Percentiles rank a stretch among this genome's conserved stretches.
These are phyloP conservation scores for Penicillium pulvis DNA, from an alignment of 495 filamentous ascomycete species.

Conservation along the genomic window DNA sequence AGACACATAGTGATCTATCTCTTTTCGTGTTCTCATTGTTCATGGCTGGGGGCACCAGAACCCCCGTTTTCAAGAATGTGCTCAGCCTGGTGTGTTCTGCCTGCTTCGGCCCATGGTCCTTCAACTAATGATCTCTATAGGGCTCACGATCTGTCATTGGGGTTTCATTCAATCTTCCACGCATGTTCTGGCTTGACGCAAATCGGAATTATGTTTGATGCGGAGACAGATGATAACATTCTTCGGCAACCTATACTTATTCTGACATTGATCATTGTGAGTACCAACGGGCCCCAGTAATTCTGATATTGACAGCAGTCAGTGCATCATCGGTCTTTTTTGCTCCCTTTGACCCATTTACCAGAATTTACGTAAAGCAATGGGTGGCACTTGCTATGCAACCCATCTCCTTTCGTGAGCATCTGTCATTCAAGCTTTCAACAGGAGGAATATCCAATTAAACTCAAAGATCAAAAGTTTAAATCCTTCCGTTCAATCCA, in stretches of 20 bases:
- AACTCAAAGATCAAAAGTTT: too few relatives aligned
- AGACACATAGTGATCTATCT: conserved; percentile 44
- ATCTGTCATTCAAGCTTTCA: background rate
- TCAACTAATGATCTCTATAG: conserved; percentile 12
- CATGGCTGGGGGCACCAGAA: conserved; percentile 56
- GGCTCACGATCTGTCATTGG: conserved; percentile 31
- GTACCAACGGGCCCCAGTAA: conserved; percentile 4
- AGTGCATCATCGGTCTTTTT: conserved; percentile 35
- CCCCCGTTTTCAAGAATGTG: conserved; percentile 66
- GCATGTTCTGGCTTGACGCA: conserved; percentile 37
- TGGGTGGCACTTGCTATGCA: conserved; percentile 34
- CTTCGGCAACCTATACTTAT: conserved; percentile 25
- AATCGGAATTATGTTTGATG: conserved; percentile 26
- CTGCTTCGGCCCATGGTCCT: background rate
- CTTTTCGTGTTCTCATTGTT: conserved; percentile 63
- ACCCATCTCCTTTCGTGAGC: conserved; percentile 28
- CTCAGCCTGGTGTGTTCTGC: conserved; percentile 39
- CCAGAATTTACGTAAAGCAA: conserved; percentile 18
- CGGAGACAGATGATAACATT: conserved; percentile 27
- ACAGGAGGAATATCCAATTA: too few relatives aligned
- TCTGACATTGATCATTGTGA: conserved; percentile 36
- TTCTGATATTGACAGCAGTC: background rate
- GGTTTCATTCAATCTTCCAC: conserved; percentile 34
- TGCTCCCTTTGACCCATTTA: conserved; percentile 35
- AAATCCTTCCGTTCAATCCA: too few relatives aligned